Base-by-base conservation (phyloP, 495 filamentous ascomycete species). In the Symbiotaphrina buchneri region DNA sequence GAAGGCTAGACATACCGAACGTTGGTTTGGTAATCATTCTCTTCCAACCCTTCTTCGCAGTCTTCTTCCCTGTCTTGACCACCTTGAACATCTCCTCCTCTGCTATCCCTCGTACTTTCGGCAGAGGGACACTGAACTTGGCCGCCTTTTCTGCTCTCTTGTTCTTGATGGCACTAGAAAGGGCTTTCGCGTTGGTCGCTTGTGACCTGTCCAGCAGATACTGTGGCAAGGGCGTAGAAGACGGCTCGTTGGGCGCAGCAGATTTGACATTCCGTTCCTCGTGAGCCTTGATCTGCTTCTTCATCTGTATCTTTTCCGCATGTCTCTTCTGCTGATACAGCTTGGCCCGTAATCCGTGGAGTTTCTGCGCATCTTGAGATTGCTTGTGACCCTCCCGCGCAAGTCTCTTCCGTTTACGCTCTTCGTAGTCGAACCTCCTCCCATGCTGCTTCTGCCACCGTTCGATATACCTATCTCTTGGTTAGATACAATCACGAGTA, bases 1-100 rank as follows among this genome's bases (percentile, higher is more conserved):
- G 21, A 58, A 63, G 2, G 6, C 47, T 41, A 17, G 19, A 32
- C 24, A 7, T 39, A 47, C 44, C 46, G 42, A 84, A 83, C 3
- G 78, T 83, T 10, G 77, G 77, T 52, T 84, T 84, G 32, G 87
- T 97, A 41, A 97, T 81, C 61, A 95, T 80, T 20, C 90, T 58
- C 68, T 97, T 95, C 85, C 81, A 92, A 27, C 67, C 68, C 59
- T 75, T 75, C 59, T 74, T 68, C 35, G 64, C 57, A 11, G 68
- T 74, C 56, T 75, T 75, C 62, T 74, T 80, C 40, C 85, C 87
- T 35, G 90, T 99, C 56, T 85, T 87, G 45, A 99, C 71, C 24
- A 93, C 83, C 59, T 82, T 83, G 61, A 99, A 95, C 71, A 93
- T 85, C 58, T 99, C 90, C 61, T 92, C 84, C 59, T 95, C 83